Conservation (phyloP, 371 early-diverging fungal genomes). For the Rhizopus sp. region DNA sequence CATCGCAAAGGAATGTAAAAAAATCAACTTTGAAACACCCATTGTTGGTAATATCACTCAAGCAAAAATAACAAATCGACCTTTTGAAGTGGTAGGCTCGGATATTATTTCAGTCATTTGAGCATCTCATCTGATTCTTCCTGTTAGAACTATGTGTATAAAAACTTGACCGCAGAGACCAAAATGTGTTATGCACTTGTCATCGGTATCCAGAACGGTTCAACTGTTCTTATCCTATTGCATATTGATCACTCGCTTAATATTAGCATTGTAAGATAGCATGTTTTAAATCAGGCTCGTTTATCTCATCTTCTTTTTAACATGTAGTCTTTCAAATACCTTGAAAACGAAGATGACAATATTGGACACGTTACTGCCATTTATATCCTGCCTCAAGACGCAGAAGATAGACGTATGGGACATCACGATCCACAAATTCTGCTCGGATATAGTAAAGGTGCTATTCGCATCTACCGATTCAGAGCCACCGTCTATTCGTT, state of each 20-base stretch:
- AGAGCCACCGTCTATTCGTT: slow-evolving; percentile 15
- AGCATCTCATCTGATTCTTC: not conserved
- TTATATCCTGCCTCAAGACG: slow-evolving; percentile 16
- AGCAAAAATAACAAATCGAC: slow-evolving; percentile 10
- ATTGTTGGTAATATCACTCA: slow-evolving; percentile 5
- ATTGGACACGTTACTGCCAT: slow-evolving; percentile 17
- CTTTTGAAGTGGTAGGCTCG: slow-evolving; percentile 15
- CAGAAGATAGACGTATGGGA: slow-evolving; percentile 18
- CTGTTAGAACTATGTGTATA: slow-evolving; percentile 9
- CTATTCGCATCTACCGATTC: slow-evolving; percentile 13
- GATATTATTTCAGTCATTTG: not conserved
- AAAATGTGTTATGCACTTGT: slow-evolving; percentile 8
- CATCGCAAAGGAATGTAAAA: not conserved
- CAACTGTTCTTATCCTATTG: slow-evolving; percentile 3
- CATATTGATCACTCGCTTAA: not conserved
- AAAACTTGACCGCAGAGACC: not conserved
- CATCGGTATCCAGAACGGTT: slow-evolving; percentile 3
- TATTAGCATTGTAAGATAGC: not conserved
- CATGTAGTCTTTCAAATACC: not conserved
- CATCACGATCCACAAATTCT: slow-evolving; percentile 21
- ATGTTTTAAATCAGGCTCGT: too few species aligned
- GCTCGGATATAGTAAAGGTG: slow-evolving; percentile 14
- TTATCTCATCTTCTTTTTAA: not conserved
- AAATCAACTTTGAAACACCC: not conserved
- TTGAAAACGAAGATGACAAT: not conserved